Base-by-base conservation (phyloP, 2,329 filamentous ascomycete species). In the Beauveria australis region DNA sequence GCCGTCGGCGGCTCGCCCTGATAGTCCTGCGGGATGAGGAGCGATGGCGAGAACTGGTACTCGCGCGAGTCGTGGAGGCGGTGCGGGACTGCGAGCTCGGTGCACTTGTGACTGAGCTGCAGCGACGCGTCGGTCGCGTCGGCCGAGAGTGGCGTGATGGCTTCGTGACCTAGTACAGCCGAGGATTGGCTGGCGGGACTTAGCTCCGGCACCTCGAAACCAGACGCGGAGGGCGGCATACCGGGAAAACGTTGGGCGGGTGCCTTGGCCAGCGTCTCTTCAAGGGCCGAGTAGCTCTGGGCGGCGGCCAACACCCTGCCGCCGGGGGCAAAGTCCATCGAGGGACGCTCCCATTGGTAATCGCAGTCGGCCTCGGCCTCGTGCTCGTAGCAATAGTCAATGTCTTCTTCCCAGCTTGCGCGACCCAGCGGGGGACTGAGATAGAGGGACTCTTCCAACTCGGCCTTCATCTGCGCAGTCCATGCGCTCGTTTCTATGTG, bases 361-460 rank as follows among this genome's bases (percentile, higher is more conserved):
- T 88, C 81, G 67, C 83, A 88, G 70, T 87, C 78, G 8, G 84
- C 85, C 69, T 88, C 86, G 14, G 80, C 84, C 64, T 85, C 85
- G 66, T 89, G 83, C 64, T 88, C 85, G 67, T 89, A 89, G 68
- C 83, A 87, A 70, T 87, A 89, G 68, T 89, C 86, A 63, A 89
- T 88, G 63, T 84, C 84, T 57, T 87, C 84, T 66, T 89, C 86
- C 86, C 86, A 89, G 65, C 75, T 85, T 65, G 80, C 78, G 8
- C 72, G 72, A 24, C 69, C 66, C n/a, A 72, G 63, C 3, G 63
- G 59, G 3, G 75, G 72, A n/a, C 67, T 66, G 8, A 64, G 63
- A 14, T 66, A 65, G 7, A 71, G 69, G 3, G 65, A 66, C 22
- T 68, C 67, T 1, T 55, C 30, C 30, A 61, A 33, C 28, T 37